Base-by-base conservation (phyloP, 2,329 filamentous ascomycete genomes). In the Arthroderma sp. region DNA sequence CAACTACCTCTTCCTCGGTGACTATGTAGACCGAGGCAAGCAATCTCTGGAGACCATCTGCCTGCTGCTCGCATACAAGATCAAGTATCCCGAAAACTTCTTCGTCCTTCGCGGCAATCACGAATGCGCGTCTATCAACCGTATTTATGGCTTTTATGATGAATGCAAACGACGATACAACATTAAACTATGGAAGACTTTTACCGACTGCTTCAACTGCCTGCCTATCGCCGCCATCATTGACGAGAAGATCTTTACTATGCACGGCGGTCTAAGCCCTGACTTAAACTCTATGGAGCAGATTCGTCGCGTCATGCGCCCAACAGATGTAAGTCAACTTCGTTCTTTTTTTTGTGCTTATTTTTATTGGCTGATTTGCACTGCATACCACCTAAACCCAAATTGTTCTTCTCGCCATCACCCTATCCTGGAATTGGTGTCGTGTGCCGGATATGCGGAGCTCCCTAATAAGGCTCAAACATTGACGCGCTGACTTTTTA, bases 51-150 rank as follows among this genome's bases (percentile, higher is more conserved):
- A 98, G 74, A 96, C 91, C 55, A 96, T 98, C 68, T 94, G 87
- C 72, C 75, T 98, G 52, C 77, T 98, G 46, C 78, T 98, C 42
- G 87, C 87, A 51, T 98, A 96, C 79, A 98, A 98, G 79, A 94
- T 98, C 78, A 96, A 96, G 73, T 96, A 94, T 66, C 91, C 91
- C 40, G 91, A 98, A 71, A 98, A 98, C 74, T 96, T 98, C 73
- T 98, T 98, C 74, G 84, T 98, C 55, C 79, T 98, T 48, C 86
- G 91, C 56, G 91, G 91, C 52, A 98, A 98, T 74, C 91, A 98
- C 74, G 91, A 98, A 69, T 96, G 91, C 70, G 91, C 91, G 48
- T 94, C 86, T 43, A 94, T 98, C 74, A 98, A 94, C 73, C 86
- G 91, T 62, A 94, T 96, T 68, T 98, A 98, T 66, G 91, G 91